These are phyloP conservation scores for Karstenula rhodostoma DNA, from an alignment of 2,329 filamentous ascomycete species.

Conservation along the genomic window DNA sequence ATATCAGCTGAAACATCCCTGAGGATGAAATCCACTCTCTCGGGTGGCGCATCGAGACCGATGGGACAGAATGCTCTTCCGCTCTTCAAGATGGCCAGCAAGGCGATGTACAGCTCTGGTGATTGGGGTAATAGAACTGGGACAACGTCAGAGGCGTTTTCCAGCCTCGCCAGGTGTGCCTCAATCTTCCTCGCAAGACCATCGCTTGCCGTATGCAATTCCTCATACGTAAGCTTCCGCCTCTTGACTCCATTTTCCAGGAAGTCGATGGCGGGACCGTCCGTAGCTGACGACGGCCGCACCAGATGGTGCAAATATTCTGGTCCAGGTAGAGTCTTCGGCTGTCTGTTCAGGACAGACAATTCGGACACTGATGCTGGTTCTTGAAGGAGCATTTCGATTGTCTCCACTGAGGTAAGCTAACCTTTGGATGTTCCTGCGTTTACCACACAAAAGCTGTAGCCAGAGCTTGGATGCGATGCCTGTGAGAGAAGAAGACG, in stretches of 20 bases:
- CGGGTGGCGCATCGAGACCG: constrained; percentile 77
- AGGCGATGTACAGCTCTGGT: constrained; percentile 77
- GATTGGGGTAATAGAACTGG: constrained; percentile 82
- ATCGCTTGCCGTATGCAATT: constrained; percentile 68
- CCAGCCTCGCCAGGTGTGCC: constrained; percentile 29
- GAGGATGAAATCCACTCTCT: constrained; percentile 81
- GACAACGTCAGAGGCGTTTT: constrained; percentile 61
- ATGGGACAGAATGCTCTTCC: constrained; percentile 89
- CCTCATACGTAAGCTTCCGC: constrained; percentile 65
- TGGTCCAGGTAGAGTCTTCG: constrained; percentile 62
- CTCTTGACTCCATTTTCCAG: constrained; percentile 58
- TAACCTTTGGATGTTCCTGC: constrained; percentile 6
- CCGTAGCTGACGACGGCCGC: constrained; percentile 44
- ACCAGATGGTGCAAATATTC: constrained; percentile 71
- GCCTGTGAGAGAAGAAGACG: not conserved
- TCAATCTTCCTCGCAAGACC: constrained; percentile 58
- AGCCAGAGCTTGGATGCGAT: not conserved
- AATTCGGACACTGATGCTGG: constrained; percentile 23
- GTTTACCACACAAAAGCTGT: not conserved
- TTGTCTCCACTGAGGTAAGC: constrained; percentile 24
- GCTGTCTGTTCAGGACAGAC: constrained; percentile 64
- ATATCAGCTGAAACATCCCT: constrained; percentile 76
- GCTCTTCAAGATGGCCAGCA: constrained; percentile 79
- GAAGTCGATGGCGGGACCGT: constrained; percentile 69
- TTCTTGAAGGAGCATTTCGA: constrained; percentile 37